Evolutionary conservation across 2,329 filamentous ascomycete species (phyloP).

Genomic region (Diaporthe nobilis): DNA sequence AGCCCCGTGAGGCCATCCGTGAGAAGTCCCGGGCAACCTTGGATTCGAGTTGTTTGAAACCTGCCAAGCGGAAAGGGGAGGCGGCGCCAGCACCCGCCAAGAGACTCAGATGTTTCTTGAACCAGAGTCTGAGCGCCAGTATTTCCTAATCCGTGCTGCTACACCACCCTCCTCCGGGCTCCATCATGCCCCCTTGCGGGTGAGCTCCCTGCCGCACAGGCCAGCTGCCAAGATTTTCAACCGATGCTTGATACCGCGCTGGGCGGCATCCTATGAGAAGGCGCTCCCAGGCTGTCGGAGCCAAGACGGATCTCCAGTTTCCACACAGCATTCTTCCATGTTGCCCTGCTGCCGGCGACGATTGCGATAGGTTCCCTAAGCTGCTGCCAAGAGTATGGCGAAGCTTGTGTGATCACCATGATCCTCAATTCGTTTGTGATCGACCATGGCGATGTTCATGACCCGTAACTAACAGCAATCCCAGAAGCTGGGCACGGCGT

Average conservation of each 20-base stretch:
- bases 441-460: conserved; percentile 25
- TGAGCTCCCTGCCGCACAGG: conserved; percentile 5
- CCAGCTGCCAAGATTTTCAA: conserved; percentile 25
- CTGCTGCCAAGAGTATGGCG: conserved; percentile 34
- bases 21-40: not conserved
- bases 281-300: conserved; percentile 34
- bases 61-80: conserved; percentile 24
- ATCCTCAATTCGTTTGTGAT: conserved; percentile 36
- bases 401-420: conserved; percentile 25
- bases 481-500: conserved; percentile 22
- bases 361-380: conserved; percentile 34
- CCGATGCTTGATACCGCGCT: conserved; percentile 30
- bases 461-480: conserved; percentile 15
- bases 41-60: conserved; percentile 23
- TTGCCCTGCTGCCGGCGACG: not conserved
- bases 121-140: conserved; percentile 13
- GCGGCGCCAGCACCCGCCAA: conserved; percentile 30
- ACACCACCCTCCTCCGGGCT: not conserved
- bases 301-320: conserved; percentile 37
- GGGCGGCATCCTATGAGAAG: not conserved
- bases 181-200: not conserved
- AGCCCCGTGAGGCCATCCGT: conserved; percentile 20
- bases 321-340: conserved; percentile 1
- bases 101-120: conserved; percentile 23
- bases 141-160: conserved; percentile 11